These are phyloP conservation scores for Apocynum venetum DNA, from an alignment of 257 asterid species.

Conservation along the genomic window DNA sequence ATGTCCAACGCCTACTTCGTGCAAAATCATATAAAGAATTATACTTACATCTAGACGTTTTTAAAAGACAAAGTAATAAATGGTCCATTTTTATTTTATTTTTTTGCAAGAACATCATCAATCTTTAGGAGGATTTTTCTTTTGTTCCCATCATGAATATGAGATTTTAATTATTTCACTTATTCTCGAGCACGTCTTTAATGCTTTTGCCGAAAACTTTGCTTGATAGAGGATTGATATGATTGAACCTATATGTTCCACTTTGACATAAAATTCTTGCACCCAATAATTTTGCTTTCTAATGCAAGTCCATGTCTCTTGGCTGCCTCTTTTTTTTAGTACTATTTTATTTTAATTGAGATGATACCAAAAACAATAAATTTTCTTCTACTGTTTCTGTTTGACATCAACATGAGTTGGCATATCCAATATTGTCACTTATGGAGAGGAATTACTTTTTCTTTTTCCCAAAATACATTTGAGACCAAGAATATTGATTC, in stretches of 20 bases:
- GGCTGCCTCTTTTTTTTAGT: background rate
- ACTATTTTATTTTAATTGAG: background rate
- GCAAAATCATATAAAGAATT: background rate
- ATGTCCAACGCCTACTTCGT: background rate
- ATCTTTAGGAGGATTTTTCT: background rate
- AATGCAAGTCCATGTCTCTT: conserved; percentile 1
- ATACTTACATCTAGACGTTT: background rate
- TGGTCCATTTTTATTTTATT: background rate
- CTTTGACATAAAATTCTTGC: background rate
- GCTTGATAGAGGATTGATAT: conserved; percentile 9
- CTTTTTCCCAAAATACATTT: background rate
- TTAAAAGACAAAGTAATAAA: background rate
- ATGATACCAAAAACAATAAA: background rate
- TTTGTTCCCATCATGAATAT: conserved; percentile 3
- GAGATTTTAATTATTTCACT: background rate
- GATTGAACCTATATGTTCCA: conserved; percentile 17
- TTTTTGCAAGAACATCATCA: background rate
- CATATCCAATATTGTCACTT: background rate
- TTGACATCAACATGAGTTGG: conserved; percentile 12
- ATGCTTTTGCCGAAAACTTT: background rate
- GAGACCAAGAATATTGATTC: too few relatives aligned
- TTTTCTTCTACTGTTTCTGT: background rate
- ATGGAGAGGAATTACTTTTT: too few relatives aligned
- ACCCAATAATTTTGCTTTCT: background rate
- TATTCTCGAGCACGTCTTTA: background rate